Evolutionary conservation across 495 filamentous ascomycete species (phyloP), one percentile per base, ranked within the genome.

Genomic region (Articulospora tetracladia): DNA sequence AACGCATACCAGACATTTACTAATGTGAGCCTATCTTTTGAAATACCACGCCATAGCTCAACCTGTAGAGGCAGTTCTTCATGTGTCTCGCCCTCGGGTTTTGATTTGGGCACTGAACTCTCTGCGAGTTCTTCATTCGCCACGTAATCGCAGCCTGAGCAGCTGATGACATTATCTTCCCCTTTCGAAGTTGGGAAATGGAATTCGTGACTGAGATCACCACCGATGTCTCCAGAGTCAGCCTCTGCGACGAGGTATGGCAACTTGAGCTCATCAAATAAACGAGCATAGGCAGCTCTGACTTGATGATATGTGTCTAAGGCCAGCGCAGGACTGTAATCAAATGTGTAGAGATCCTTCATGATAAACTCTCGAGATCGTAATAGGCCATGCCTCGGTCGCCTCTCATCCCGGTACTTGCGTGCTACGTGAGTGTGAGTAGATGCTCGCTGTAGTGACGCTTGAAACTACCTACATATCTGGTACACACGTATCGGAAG

Each of bases 271-370:
- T 96, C 91, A 41, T 88, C 72, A 61, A 98, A 97, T 26, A 98
- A 77, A 6, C 75, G 73, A 20, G 73, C 73, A 70, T 98, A 98
- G 17, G 85, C 87, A 26, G 68, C 68, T 36, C 86, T 79, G 3
- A 96, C 92, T 20, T 81, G 70, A 4, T 82, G 64, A 65, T 98
- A 98, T 1, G 94, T 96, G 47, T 84, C 74, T 1, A 91, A 72
- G 0, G 94, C 94, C 6, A 81, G 72, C 23, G 83, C 68, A 1
- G 79, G 66, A 36, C 74, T 87, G 56, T 77, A 74, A 72, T 98
- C 94, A 65, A 98, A 98, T 0, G 95, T 98, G 68, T 98, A 98
- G 1, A 98, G 82, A 71, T 98, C 94, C 73, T 98, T 98, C 94
- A 98, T 98, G 56, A 91, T 73, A 66, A 98, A 98, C 66, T 98